Base-by-base conservation (phyloP, 2,329 filamentous ascomycete species). In the Talaromyces sp. region DNA sequence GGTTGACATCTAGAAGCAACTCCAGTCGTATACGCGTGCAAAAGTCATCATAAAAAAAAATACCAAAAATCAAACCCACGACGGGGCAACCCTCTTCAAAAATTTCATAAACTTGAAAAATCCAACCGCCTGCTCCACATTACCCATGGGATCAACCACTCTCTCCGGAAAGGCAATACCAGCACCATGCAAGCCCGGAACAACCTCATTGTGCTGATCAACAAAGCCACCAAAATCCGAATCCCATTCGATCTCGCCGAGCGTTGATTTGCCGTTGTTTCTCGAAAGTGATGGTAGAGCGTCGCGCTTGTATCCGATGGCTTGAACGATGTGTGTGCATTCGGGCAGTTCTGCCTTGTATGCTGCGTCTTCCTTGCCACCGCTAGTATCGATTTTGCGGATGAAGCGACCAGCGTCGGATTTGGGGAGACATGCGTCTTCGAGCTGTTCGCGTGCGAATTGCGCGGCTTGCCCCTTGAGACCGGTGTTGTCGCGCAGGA, bases 61-160 rank as follows among this genome's bases (percentile, higher is more conserved):
- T n/a, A n/a, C 19, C 27, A 51, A 7, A n/a, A 14, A 26, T 61
- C 35, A 62, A 19, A 58, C 31, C 84, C 84, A 87, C 19, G 74
- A 70, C 17, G 81, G 82, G 21, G 78, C 74, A 4, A 85, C 83
- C 62, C 76, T 79, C 71, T 83, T 82, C 58, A 85, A 70, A 65
- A 82, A 87, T 53, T 80, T 84, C 84, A 87, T 87, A 64, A 88
- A 88, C 72, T 88, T 88, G 68, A 78, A 85, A 67, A 87, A 81
- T 0, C 85, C 85, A 56, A 88, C 85, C 0, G 83, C 83, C 66
- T 80, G 77, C 71, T 87, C 85, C 8, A 84, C 81, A 68, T 86
- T 87, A 0, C 85, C 84, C 46, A 80, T 73, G 0, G 84, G 85
- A 74, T 88, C 85, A 9, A 79, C 79, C 6, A 87, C 84, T 26